These are phyloP conservation scores for Udeniomyces megalosporus DNA, from an alignment of 768 basidiomycete species.

Conservation along the genomic window DNA sequence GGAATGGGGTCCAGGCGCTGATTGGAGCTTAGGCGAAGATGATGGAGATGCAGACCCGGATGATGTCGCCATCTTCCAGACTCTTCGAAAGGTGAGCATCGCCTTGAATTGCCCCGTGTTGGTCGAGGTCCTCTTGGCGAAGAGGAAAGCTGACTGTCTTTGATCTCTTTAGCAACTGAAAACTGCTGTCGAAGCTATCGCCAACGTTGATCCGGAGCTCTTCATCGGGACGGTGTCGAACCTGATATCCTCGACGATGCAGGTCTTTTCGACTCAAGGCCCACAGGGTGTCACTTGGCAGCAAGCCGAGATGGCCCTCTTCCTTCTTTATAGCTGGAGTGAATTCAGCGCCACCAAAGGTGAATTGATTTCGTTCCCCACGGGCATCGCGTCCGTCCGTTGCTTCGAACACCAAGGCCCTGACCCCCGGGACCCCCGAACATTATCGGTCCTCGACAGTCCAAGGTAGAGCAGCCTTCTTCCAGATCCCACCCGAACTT, in stretches of 20 bases:
- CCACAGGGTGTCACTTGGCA: conserved; percentile 65
- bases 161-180: conserved; percentile 44
- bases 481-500: conserved; percentile 55
- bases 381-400: neutral
- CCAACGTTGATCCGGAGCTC: conserved; percentile 68
- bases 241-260: conserved; percentile 57
- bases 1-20: conserved; percentile 56
- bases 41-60: conserved; percentile 73
- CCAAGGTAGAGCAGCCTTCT: conserved; percentile 74
- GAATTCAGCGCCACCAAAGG: conserved; percentile 60
- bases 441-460: conserved; percentile 40
- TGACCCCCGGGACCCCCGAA: no score
- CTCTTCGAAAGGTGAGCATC: conserved; percentile 55
- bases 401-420: no score
- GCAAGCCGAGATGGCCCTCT: conserved; percentile 82
- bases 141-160: neutral
- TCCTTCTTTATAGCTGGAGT: conserved; percentile 83
- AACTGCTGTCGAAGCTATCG: conserved; percentile 69
- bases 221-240: conserved; percentile 61
- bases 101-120: neutral
- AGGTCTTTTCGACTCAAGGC: conserved; percentile 41
- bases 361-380: conserved; percentile 33
- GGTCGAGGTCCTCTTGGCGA: neutral
- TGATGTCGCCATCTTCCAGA: conserved; percentile 62
- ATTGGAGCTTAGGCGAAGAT: conserved; percentile 43